A percentile compares a stretch with the other conserved stretches of the same genome.
Conservation (phyloP, 805 yeast species). For the Candida silvatica region DNA sequence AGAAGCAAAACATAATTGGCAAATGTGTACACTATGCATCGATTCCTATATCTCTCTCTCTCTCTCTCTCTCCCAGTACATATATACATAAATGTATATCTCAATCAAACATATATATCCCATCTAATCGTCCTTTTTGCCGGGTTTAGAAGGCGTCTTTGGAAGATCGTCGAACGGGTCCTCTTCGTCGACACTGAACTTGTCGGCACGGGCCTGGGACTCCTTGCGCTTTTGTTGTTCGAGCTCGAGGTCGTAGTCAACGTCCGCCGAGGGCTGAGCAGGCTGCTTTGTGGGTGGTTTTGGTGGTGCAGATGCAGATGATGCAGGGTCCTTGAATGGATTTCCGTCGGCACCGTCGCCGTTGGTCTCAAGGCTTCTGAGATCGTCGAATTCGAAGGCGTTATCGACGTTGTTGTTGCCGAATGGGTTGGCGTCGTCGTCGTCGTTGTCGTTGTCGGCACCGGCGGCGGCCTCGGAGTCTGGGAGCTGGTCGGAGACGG, state of each 20-base stretch:
- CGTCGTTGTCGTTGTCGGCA: constrained; percentile 17
- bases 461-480: constrained; percentile 54
- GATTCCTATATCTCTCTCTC: background rate
- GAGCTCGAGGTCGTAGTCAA: constrained; percentile 23
- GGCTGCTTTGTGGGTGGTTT: constrained; percentile 19
- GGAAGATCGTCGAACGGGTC: too few species aligned
- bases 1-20: background rate
- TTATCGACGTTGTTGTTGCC: constrained; percentile 39
- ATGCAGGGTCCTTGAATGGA: constrained; percentile 18
- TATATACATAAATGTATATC: too few species aligned
- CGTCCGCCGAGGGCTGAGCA: constrained; percentile 7
- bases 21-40: background rate
- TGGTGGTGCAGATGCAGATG: constrained; percentile 16
- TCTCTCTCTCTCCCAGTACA: background rate
- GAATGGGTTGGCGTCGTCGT: constrained; percentile 17
- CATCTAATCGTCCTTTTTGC: too few species aligned
- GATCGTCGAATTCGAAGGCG: constrained; percentile 46
- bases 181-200: constrained; percentile 23
- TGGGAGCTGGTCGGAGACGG: constrained; percentile 88
- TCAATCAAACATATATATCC: too few species aligned
- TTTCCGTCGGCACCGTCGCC: constrained; percentile 7
- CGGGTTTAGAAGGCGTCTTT: too few species aligned
- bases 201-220: constrained; percentile 11
- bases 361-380: constrained; percentile 40
- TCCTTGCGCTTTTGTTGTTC: constrained; percentile 20